phyloP scores from a whole-genome alignment of 1,139 yeast genomes.

The Scheffersomyces illinoinensis region DNA sequence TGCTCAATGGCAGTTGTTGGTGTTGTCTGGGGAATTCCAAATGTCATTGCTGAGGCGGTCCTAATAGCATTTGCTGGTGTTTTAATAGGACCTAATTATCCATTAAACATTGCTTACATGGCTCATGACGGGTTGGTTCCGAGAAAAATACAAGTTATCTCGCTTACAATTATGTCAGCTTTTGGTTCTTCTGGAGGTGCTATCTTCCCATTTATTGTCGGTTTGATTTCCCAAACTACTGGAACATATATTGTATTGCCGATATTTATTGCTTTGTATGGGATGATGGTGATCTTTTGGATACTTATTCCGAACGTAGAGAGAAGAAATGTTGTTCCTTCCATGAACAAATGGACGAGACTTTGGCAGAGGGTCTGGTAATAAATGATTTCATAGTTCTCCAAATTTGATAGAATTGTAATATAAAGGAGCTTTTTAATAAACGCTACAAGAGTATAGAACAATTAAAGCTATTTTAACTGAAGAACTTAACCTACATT shows the following conservation, averaged over 20 bases:
- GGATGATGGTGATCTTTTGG: slow-evolving; percentile 42
- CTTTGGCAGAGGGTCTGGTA: slow-evolving; percentile 15
- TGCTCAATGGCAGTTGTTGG: slow-evolving; percentile 33
- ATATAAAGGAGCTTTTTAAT: too few relatives aligned
- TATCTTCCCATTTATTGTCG: slow-evolving; percentile 54
- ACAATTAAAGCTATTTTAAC: too few relatives aligned
- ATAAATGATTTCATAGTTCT: background rate
- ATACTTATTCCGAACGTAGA: slow-evolving; percentile 37
- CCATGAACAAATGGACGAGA: slow-evolving; percentile 2
- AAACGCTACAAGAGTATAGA: too few relatives aligned
- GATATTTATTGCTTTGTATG: slow-evolving; percentile 38
- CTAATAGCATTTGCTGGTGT: slow-evolving; percentile 48
- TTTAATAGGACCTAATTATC: slow-evolving; percentile 53
- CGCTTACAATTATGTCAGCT: slow-evolving; percentile 54
- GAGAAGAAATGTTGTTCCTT: background rate
- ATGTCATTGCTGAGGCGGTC: slow-evolving; percentile 40
- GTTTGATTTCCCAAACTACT: slow-evolving; percentile 44
- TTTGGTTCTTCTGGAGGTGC: slow-evolving; percentile 63
- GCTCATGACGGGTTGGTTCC: slow-evolving; percentile 41
- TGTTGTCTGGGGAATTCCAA: slow-evolving; percentile 46
- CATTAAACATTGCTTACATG: slow-evolving; percentile 47
- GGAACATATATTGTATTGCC: slow-evolving; percentile 59
- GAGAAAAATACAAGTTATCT: slow-evolving; percentile 49
- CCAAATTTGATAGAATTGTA: too few relatives aligned
- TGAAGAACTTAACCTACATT: too few relatives aligned